These are phyloP conservation scores for Syzygium syzygioides DNA, from an alignment of 441 rosid genomes.

Conservation along the genomic window DNA sequence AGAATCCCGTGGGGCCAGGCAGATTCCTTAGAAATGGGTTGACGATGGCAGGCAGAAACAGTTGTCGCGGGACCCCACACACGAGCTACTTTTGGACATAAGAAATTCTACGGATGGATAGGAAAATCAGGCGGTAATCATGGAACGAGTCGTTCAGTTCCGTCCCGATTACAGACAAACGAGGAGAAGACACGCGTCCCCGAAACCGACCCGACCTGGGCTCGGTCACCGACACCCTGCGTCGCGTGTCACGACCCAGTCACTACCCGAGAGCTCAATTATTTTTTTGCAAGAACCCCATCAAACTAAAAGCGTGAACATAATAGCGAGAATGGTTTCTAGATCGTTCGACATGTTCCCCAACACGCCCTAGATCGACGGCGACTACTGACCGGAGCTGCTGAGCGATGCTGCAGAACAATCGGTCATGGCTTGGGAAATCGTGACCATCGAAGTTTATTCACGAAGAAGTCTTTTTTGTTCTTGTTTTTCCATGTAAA, in stretches of 20 bases:
- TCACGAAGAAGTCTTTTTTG: background rate
- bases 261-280: background rate
- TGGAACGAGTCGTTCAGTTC: background rate
- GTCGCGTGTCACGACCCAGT: background rate
- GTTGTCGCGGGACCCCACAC: background rate
- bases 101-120: background rate
- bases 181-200: background rate
- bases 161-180: background rate
- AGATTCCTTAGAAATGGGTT: background rate
- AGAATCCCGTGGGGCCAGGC: background rate
- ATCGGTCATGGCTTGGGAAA: background rate
- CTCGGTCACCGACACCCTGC: slow-evolving; percentile 4
- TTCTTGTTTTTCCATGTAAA: background rate
- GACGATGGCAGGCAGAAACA: background rate
- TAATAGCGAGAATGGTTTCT: background rate
- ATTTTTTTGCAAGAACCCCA: background rate
- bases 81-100: background rate
- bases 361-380: background rate
- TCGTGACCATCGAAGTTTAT: too few species aligned
- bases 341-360: background rate
- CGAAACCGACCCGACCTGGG: background rate
- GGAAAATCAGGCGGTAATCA: background rate
- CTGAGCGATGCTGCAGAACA: background rate
- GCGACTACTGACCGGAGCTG: background rate
- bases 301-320: background rate